Evolutionary conservation across 495 filamentous ascomycete genomes (phyloP).

Genomic region (Talaromyces trachyspermus): DNA sequence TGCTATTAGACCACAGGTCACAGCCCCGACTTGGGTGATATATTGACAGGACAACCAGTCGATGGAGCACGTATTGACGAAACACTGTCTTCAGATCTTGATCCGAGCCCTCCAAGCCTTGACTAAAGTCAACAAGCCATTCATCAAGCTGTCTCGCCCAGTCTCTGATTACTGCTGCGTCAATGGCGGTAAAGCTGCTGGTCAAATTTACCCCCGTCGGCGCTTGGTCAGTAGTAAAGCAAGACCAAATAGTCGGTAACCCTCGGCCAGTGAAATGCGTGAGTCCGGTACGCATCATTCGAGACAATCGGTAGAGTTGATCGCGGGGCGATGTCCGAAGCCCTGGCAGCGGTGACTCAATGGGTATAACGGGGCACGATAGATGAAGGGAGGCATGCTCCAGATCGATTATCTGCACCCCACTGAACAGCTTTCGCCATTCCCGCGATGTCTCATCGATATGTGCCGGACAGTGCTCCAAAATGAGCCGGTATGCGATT

Average conservation of each 20-base stretch:
- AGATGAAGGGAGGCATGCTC: constrained; percentile 9
- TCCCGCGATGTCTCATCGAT: constrained; percentile 8
- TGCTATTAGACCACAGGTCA: constrained; percentile 8
- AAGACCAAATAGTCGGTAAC: constrained; percentile 8
- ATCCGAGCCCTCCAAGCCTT: background rate
- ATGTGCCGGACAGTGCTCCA: constrained; percentile 8
- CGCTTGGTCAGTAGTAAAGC: constrained; percentile 1
- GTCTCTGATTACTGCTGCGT: constrained; percentile 6
- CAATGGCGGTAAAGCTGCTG: constrained; percentile 2
- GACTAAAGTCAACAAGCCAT: constrained; percentile 8
- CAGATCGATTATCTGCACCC: constrained; percentile 8
- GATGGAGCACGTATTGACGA: constrained; percentile 8
- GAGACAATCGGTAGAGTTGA: constrained; percentile 5
- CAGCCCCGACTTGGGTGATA: constrained; percentile 4
- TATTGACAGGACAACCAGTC: constrained; percentile 7
- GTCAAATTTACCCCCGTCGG: background rate
- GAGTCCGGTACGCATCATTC: constrained; percentile 8
- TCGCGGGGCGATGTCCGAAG: constrained; percentile 5
- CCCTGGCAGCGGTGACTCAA: constrained; percentile 7
- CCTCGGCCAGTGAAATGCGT: constrained; percentile 8
- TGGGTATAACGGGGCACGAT: constrained; percentile 7
- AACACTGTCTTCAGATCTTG: constrained; percentile 5
- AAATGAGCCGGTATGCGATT: constrained; percentile 4
- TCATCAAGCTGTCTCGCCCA: constrained; percentile 8
- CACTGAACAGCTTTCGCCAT: constrained; percentile 9